These are phyloP conservation scores for Trametes villosa DNA, from an alignment of 768 basidiomycete genomes.

Conservation along the genomic window DNA sequence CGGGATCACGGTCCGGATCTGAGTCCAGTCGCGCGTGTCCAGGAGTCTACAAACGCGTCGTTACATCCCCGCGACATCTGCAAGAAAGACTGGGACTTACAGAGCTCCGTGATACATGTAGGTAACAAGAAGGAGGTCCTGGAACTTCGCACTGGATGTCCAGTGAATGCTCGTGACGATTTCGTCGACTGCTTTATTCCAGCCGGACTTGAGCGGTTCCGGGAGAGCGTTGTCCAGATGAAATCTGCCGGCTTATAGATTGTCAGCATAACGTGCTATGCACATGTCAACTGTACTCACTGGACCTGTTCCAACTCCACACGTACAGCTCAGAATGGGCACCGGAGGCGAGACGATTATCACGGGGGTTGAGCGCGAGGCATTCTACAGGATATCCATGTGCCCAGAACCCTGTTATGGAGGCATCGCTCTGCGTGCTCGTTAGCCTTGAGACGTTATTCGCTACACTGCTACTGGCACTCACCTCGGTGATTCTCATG, in stretches of 20 bases:
- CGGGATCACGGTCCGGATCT: not conserved
- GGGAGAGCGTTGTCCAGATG: not conserved
- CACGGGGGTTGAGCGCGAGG: too few species aligned
- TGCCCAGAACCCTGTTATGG: not conserved
- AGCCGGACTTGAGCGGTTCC: not conserved
- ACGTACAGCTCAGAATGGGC: too few species aligned
- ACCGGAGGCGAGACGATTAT: too few species aligned
- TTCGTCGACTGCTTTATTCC: not conserved
- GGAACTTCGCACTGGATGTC: not conserved
- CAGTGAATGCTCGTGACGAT: slow-evolving; percentile 4
- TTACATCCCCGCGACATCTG: not conserved
- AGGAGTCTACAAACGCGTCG: not conserved
- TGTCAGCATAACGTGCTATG: too few species aligned
- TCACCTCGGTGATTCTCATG: not conserved
- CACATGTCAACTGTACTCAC: too few species aligned
- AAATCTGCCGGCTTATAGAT: not conserved
- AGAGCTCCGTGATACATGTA: slow-evolving; percentile 1
- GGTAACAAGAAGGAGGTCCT: not conserved
- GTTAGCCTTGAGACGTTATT: not conserved
- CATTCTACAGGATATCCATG: too few species aligned
- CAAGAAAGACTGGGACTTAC: not conserved
- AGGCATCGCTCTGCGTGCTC: not conserved
- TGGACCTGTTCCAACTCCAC: too few species aligned
- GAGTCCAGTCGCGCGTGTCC: not conserved
- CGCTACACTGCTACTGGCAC: not conserved